phyloP scores from a whole-genome alignment of 345 rosid genomes.

The Gossypium turneri region DNA sequence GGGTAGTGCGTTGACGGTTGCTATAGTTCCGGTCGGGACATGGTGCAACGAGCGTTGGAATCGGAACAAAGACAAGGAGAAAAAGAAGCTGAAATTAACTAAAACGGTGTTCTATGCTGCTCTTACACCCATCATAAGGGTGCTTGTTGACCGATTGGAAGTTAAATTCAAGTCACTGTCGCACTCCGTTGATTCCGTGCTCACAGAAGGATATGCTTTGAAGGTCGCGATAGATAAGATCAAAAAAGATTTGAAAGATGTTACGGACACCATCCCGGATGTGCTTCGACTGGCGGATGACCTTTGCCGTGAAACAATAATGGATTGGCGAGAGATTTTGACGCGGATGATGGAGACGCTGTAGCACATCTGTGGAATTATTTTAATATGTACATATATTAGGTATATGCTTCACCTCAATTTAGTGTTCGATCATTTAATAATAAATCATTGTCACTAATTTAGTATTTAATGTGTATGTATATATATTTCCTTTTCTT shows the following conservation, averaged over 20 bases:
- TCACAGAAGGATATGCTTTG: background rate
- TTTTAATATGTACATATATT: background rate
- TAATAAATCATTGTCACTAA: too few species aligned
- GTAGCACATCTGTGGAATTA: too few species aligned
- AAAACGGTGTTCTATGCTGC: slow-evolving; percentile 41
- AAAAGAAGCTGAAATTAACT: slow-evolving; percentile 51
- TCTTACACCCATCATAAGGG: slow-evolving; percentile 30
- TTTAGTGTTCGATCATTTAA: too few species aligned
- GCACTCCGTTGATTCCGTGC: slow-evolving; percentile 48
- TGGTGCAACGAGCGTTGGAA: slow-evolving; percentile 75
- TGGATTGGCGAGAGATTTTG: slow-evolving; percentile 29
- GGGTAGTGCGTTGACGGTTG: slow-evolving; percentile 66
- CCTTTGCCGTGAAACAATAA: slow-evolving; percentile 59
- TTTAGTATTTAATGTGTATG: too few species aligned
- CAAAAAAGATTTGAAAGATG: slow-evolving; percentile 48
- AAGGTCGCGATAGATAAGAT: too few species aligned
- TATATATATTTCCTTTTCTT: too few species aligned
- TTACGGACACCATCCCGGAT: slow-evolving; percentile 49
- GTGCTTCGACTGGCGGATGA: slow-evolving; percentile 52
- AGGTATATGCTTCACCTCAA: background rate
- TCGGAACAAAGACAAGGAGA: slow-evolving; percentile 44
- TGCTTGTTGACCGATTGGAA: background rate
- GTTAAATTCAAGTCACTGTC: slow-evolving; percentile 47
- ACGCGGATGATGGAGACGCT: too few species aligned
- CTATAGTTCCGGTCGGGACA: slow-evolving; percentile 72